Evolutionary conservation across 2,329 filamentous ascomycete genomes (phyloP).

Genomic region (Aureobasidium namibiae): DNA sequence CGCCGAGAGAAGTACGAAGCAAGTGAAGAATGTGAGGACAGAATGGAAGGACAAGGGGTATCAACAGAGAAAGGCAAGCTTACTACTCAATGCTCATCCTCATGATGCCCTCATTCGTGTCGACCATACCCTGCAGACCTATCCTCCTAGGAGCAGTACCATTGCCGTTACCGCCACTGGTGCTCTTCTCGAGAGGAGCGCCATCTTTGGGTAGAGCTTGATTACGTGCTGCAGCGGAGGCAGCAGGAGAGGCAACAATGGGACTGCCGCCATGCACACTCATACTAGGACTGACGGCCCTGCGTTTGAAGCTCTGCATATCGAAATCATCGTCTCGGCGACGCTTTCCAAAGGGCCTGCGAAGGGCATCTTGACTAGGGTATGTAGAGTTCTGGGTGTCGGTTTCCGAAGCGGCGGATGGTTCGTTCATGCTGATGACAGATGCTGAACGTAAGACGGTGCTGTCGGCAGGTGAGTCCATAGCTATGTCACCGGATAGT

Average conservation of each 20-base stretch:
- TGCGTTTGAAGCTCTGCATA: slow-evolving; percentile 76
- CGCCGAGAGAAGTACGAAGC: neutral
- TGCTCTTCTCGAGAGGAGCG: slow-evolving; percentile 26
- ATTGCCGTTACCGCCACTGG: slow-evolving; percentile 11
- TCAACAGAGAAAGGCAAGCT: neutral
- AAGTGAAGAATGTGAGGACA: too few relatives aligned
- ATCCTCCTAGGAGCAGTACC: slow-evolving; percentile 37
- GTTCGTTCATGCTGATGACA: slow-evolving; percentile 7
- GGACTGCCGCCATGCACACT: slow-evolving; percentile 78
- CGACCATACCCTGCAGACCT: slow-evolving; percentile 85
- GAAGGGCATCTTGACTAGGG: slow-evolving; percentile 25
- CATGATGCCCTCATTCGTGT: slow-evolving; percentile 92
- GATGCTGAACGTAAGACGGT: slow-evolving; percentile 3
- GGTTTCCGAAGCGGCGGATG: neutral
- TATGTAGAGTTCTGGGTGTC: neutral
- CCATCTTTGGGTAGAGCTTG: slow-evolving; percentile 42
- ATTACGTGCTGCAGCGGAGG: slow-evolving; percentile 28
- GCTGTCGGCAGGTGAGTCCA: slow-evolving; percentile 53
- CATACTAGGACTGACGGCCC: slow-evolving; percentile 85
- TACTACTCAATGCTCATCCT: slow-evolving; percentile 88
- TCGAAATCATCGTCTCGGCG: slow-evolving; percentile 87
- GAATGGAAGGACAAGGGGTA: neutral
- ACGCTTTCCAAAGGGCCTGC: slow-evolving; percentile 50
- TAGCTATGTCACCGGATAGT: slow-evolving; percentile 55
- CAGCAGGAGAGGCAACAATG: slow-evolving; percentile 66